Evolutionary conservation across 495 filamentous ascomycete genomes (phyloP).

Genomic region (Oidiodendron maius): DNA sequence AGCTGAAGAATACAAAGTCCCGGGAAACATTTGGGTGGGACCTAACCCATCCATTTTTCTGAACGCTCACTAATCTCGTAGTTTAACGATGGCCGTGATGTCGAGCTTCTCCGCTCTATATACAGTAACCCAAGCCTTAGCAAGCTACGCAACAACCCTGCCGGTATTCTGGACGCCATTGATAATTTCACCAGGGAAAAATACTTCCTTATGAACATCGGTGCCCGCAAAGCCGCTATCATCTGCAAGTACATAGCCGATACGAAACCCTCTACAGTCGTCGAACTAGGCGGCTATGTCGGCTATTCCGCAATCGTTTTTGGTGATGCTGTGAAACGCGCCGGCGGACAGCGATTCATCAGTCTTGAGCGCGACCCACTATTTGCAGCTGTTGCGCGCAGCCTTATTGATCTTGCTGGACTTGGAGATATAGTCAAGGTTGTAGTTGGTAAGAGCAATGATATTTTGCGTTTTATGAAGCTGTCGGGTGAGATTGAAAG

Average conservation of each 20-base stretch:
- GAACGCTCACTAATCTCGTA: too few relatives aligned
- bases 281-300: not conserved
- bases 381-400: not conserved
- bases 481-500: not conserved
- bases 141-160: not conserved
- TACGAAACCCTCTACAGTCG: not conserved
- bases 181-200: not conserved
- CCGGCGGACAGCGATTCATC: not conserved
- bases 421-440: not conserved
- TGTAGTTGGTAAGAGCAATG: not conserved
- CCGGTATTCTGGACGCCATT: not conserved
- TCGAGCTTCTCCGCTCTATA: not conserved
- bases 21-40: not conserved
- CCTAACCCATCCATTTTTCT: not conserved
- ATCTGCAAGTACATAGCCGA: not conserved
- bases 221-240: not conserved
- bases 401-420: not conserved
- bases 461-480: not conserved
- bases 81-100: slow-evolving; percentile 3
- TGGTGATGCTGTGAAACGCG: not conserved
- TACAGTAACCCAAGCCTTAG: not conserved
- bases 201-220: not conserved
- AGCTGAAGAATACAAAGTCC: not conserved
- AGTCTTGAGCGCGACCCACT: not conserved
- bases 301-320: not conserved